Conservation (phyloP, 768 basidiomycete genomes). For the Russula emetica region DNA sequence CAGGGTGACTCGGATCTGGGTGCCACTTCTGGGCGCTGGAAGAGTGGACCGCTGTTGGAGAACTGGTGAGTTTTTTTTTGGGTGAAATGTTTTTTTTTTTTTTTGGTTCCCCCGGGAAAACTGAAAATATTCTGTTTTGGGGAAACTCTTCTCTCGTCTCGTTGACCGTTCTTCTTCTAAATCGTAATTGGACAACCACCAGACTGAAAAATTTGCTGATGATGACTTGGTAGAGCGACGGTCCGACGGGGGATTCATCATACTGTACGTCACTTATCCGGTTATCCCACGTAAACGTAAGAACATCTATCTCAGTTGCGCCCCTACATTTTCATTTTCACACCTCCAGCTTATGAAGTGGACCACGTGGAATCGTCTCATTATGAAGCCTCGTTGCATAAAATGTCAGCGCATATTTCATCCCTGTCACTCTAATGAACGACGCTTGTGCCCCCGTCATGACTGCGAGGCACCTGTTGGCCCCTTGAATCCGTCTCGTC, state of each 20-base stretch:
- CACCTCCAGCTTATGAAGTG: background rate
- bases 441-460: background rate
- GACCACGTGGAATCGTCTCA: background rate
- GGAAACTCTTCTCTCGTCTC: background rate
- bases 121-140: background rate
- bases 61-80: conserved; percentile 5
- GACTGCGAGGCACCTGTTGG: background rate
- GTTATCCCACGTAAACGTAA: background rate
- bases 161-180: background rate
- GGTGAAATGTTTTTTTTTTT: background rate
- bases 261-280: too few relatives aligned
- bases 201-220: background rate
- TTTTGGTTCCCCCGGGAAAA: background rate
- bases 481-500: background rate
- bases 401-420: background rate
- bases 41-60: conserved; percentile 19
- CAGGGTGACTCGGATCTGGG: background rate
- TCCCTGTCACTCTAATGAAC: background rate
- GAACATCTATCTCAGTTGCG: background rate
- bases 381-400: conserved; percentile 3
- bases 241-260: conserved; percentile 7
- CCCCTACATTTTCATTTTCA: background rate
- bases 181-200: background rate
- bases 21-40: conserved; percentile 17
- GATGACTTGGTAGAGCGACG: background rate